Percentiles rank a stretch among this genome's conserved stretches.
Evolutionary conservation across 2,329 filamentous ascomycete species (phyloP).

Genomic region (Fusarium zealandicum): DNA sequence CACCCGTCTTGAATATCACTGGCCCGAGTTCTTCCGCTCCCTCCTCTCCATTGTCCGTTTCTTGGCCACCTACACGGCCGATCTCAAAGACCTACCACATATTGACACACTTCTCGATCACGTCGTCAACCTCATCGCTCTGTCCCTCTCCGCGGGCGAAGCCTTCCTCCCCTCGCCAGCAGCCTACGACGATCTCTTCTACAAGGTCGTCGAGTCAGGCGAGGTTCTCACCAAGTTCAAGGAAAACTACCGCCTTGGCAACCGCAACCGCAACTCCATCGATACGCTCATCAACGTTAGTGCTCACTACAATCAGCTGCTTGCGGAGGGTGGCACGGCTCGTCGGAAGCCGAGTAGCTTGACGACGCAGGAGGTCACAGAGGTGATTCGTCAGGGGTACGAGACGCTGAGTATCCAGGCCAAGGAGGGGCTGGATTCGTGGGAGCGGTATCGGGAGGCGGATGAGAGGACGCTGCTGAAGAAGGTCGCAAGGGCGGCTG

Average conservation of each 20-base stretch:
- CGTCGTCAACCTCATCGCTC: slow-evolving; percentile 81
- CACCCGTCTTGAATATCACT: slow-evolving; percentile 86
- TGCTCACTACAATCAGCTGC: slow-evolving; percentile 84
- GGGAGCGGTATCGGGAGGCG: slow-evolving; percentile 86
- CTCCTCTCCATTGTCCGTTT: slow-evolving; percentile 89
- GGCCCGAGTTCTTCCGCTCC: slow-evolving; percentile 92
- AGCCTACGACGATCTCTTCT: slow-evolving; percentile 95
- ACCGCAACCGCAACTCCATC: slow-evolving; percentile 73
- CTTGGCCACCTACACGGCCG: slow-evolving; percentile 82
- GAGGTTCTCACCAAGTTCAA: slow-evolving; percentile 84
- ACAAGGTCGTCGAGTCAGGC: slow-evolving; percentile 94
- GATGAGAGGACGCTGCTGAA: slow-evolving; percentile 87
- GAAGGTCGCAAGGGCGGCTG: slow-evolving; percentile 81
- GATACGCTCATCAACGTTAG: slow-evolving; percentile 84
- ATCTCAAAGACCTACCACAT: slow-evolving; percentile 73
- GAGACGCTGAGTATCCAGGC: slow-evolving; percentile 92
- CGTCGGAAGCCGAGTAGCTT: slow-evolving; percentile 68
- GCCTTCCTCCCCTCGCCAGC: slow-evolving; percentile 87
- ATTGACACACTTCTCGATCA: slow-evolving; percentile 78
- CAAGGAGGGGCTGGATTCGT: slow-evolving; percentile 83
- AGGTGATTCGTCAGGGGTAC: slow-evolving; percentile 95
- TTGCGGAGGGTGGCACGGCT: slow-evolving; percentile 61
- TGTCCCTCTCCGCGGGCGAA: slow-evolving; percentile 86
- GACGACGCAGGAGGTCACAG: slow-evolving; percentile 83
- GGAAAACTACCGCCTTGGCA: slow-evolving; percentile 71